Percentiles rank a stretch among this genome's conserved stretches.
These are phyloP conservation scores for Sarocladiaceae sp. DNA, from an alignment of 2,329 filamentous ascomycete genomes.

Conservation along the genomic window DNA sequence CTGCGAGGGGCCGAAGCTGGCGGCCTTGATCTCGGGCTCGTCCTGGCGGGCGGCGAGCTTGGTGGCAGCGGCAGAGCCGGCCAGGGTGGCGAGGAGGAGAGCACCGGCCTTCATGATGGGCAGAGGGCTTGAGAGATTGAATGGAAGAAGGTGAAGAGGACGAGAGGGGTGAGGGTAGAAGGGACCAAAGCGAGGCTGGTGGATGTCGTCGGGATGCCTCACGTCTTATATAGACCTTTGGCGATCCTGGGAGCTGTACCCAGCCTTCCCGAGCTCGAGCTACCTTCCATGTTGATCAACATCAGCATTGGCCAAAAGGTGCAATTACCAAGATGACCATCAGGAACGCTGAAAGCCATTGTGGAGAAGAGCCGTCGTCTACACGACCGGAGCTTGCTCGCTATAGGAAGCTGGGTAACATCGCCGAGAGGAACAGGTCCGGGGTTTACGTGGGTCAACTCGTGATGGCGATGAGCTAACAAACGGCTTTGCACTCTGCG, in stretches of 20 bases:
- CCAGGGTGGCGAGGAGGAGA: conserved; percentile 11
- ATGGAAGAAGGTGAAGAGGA: background rate
- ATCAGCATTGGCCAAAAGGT: background rate
- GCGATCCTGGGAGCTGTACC: background rate
- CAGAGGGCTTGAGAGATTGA: background rate
- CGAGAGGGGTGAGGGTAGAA: background rate
- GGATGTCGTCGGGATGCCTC: background rate
- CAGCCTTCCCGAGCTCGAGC: background rate
- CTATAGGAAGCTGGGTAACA: conserved; percentile 5
- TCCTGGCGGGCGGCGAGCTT: conserved; percentile 5
- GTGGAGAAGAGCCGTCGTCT: background rate
- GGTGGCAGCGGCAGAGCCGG: conserved; percentile 7
- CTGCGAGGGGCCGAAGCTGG: conserved; percentile 8
- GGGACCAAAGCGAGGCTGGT: background rate
- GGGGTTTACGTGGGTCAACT: background rate
- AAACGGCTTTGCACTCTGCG: background rate
- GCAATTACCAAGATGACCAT: too few relatives aligned
- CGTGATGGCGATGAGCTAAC: background rate
- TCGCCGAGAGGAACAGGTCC: background rate
- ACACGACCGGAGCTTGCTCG: background rate
- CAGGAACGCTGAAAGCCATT: background rate
- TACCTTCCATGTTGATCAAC: background rate
- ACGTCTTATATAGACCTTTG: background rate
- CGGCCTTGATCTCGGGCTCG: conserved; percentile 6
- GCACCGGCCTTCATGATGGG: conserved; percentile 14